Evolutionary conservation across 257 asterid genomes (phyloP), one percentile per base, ranked within the genome.

Genomic region (Gentiana dahurica): DNA sequence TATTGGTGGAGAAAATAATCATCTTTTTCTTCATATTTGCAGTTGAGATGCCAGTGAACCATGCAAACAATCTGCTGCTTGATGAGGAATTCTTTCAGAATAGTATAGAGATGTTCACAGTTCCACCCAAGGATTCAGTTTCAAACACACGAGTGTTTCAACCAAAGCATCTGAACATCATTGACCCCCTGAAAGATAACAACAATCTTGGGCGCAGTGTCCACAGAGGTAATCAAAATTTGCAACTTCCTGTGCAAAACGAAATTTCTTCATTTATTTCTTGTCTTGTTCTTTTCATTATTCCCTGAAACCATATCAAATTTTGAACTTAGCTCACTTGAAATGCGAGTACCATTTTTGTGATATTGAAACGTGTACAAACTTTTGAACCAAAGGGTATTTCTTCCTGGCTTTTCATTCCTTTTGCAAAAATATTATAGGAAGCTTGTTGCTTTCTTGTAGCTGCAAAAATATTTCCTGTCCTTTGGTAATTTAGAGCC

Each of bases 171-270:
- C 81, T 87, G 54, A 84, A 87, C 68, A 84, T 90, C 44, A 71
- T 87, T 45, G 98, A 90, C 69, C 98, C 96, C 10, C 71, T 90
- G 71, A 82, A 75, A 73, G 84, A 82, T 65, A 72, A 75, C 64
- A 90, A 90, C 64, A 90, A 86, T 81, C 90, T 90, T 37, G 98
- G 98, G 38, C 94, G 96, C 65, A 90, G 96, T 67, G 98, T 91
- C 63, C 78, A 81, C 69, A 75, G 76, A 87, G 96, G 98, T 91
- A 61, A 49, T 41, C 9, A 41, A 3, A 41, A 41, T 36, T 44
- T 54, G 52, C 60, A 35, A 49, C 59, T 47, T 50, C 43, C 8
- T 15, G 4, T 4, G 49, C 3, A 1, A 41, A 49, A 10, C 8
- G 33, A 11, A 34, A 41, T n/a, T 13, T 12, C 4, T 45, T 2